Percentiles rank a stretch among this genome's conserved stretches.
Evolutionary conservation across 495 filamentous ascomycete species (phyloP).

Genomic region (Tuber melanosporum): DNA sequence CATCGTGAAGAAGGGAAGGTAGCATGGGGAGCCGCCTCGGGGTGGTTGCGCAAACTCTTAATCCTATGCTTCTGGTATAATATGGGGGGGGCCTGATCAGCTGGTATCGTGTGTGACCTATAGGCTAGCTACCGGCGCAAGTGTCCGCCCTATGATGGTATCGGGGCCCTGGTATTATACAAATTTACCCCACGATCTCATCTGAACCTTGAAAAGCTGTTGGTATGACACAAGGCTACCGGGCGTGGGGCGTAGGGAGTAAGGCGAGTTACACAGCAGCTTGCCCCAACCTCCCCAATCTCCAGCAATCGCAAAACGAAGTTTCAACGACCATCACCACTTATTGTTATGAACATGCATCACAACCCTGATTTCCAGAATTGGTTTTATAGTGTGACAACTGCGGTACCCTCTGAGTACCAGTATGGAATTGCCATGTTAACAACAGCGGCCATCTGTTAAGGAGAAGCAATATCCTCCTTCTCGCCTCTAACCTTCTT

Average conservation of each 20-base stretch:
- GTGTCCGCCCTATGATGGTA: not conserved
- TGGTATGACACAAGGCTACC: not conserved
- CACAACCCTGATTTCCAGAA: not conserved
- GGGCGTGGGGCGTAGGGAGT: not conserved
- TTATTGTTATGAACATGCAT: not conserved
- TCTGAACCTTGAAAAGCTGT: not conserved
- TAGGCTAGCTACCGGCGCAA: not conserved
- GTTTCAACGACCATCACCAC: not conserved
- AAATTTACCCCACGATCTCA: not conserved
- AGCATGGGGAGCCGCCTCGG: not conserved
- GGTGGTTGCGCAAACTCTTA: not conserved
- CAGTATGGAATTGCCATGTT: not conserved
- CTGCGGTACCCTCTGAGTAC: not conserved
- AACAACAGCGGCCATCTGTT: not conserved
- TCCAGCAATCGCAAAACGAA: not conserved
- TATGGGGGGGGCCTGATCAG: not conserved
- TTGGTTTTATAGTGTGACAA: not conserved
- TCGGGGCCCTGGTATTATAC: not conserved
- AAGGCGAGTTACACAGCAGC: not conserved
- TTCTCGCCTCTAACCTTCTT: conserved; percentile 42
- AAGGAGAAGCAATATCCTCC: conserved; percentile 18
- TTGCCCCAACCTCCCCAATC: not conserved
- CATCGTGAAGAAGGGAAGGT: not conserved
- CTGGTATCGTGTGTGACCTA: not conserved
- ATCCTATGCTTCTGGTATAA: not conserved